phyloP scores from a whole-genome alignment of 345 rosid species.

The Kernera saxatilis region DNA sequence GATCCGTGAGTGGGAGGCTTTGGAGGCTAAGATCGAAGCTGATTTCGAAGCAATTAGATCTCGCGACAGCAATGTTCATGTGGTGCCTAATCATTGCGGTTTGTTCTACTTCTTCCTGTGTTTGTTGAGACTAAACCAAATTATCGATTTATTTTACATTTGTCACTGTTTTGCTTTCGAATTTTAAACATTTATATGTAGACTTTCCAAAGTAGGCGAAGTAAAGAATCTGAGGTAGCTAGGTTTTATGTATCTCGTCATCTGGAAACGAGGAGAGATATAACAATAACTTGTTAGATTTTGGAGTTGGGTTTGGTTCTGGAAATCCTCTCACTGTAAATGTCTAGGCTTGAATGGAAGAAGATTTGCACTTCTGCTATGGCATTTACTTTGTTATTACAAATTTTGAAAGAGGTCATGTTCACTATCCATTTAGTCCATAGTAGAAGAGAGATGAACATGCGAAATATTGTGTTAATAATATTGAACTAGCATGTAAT shows the following conservation, averaged over 20 bases:
- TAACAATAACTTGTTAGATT: neutral
- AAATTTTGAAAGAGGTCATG: neutral
- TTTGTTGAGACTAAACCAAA: neutral
- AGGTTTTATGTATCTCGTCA: neutral
- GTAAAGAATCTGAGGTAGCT: neutral
- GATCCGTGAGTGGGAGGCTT: conserved; percentile 63
- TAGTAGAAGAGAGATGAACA: neutral
- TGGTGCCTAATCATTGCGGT: conserved; percentile 94
- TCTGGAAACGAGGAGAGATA: neutral
- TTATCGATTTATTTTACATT: neutral
- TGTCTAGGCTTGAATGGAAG: neutral
- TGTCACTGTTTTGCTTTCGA: conserved; percentile 8
- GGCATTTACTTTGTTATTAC: neutral
- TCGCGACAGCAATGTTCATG: conserved; percentile 65
- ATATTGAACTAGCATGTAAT: neutral
- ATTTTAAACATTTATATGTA: neutral
- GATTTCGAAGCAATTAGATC: conserved; percentile 80
- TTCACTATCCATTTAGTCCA: neutral
- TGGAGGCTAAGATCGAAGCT: conserved; percentile 72
- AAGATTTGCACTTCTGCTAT: neutral
- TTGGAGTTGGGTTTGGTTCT: conserved; percentile 2
- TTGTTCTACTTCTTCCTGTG: conserved; percentile 22
- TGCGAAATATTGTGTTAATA: neutral
- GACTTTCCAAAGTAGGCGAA: neutral
- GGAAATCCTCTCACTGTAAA: neutral